Evolutionary conservation across 169 alveolate species (phyloP).

Genomic region (Eimeria tenella): DNA sequence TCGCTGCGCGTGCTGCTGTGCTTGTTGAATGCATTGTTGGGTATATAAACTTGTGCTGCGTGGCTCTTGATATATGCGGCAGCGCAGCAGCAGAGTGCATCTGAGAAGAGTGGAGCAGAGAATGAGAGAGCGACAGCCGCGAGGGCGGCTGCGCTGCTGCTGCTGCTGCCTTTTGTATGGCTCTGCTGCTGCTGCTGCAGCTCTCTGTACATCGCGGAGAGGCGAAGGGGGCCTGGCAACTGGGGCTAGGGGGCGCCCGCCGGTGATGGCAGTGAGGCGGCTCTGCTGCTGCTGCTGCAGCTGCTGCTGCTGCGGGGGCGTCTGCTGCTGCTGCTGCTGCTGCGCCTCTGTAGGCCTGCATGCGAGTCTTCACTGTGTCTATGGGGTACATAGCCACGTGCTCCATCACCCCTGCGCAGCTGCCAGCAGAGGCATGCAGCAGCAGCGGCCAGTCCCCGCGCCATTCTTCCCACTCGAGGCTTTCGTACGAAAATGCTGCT

Average conservation of each 20-base stretch:
- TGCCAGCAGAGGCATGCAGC: constrained; percentile 97
- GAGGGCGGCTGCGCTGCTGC: neutral
- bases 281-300: neutral
- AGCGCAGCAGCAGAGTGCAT: too few relatives aligned
- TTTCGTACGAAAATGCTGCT: constrained; percentile 41
- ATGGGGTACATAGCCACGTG: constrained; percentile 97
- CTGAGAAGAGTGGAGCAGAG: too few relatives aligned
- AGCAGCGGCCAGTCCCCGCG: constrained; percentile 93
- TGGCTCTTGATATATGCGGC: too few relatives aligned
- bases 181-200: constrained; percentile 32
- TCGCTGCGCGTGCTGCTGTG: too few relatives aligned
- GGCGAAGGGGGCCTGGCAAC: too few relatives aligned
- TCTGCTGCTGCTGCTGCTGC: constrained; percentile 40
- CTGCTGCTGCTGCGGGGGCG: neutral
- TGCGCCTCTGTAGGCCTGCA: constrained; percentile 85
- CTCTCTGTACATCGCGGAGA: neutral
- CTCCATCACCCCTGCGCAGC: constrained; percentile 98
- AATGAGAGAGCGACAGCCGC: too few relatives aligned
- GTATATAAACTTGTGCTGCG: too few relatives aligned
- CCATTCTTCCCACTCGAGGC: constrained; percentile 82
- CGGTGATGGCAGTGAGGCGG: neutral
- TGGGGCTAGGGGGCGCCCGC: too few relatives aligned
- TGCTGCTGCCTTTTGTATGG: constrained; percentile 12
- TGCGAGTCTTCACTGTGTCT: constrained; percentile 95
- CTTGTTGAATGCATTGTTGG: too few relatives aligned